These are phyloP conservation scores for Vaccinium darrowii DNA, from an alignment of 148 eudicot genomes.

Conservation along the genomic window DNA sequence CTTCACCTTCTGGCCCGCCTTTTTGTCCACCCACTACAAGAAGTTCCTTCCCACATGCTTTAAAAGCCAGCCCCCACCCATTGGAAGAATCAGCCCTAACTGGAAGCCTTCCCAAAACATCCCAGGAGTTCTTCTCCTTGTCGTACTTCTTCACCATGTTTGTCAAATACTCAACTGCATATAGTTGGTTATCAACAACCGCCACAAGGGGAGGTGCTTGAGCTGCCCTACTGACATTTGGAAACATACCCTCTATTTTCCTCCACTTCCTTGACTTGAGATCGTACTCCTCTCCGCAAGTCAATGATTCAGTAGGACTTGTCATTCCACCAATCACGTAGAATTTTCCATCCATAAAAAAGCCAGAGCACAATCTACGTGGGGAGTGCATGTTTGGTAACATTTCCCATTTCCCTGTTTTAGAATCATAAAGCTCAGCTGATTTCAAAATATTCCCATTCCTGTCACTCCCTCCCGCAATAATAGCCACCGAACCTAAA, in stretches of 20 bases:
- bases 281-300: slow-evolving; percentile 41
- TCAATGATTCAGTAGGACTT: slow-evolving; percentile 31
- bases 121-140: slow-evolving; percentile 38
- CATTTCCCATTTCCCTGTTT: slow-evolving; percentile 37
- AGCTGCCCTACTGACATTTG: slow-evolving; percentile 38
- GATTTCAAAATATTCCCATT: slow-evolving; percentile 41
- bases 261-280: slow-evolving; percentile 31
- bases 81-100: slow-evolving; percentile 41
- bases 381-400: slow-evolving; percentile 40
- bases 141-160: slow-evolving; percentile 36
- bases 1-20: slow-evolving; percentile 39
- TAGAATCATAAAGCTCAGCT: slow-evolving; percentile 38
- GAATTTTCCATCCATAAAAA: slow-evolving; percentile 40
- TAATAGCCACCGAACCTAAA: slow-evolving; percentile 39
- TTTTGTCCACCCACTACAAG: slow-evolving; percentile 42
- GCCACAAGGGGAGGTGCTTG: slow-evolving; percentile 50
- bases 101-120: slow-evolving; percentile 40
- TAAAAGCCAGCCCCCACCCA: slow-evolving; percentile 50
- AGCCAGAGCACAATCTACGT: slow-evolving; percentile 39
- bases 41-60: slow-evolving; percentile 36
- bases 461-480: slow-evolving; percentile 43
- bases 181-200: slow-evolving; percentile 40
- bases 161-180: slow-evolving; percentile 38
- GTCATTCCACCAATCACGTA: slow-evolving; percentile 45
- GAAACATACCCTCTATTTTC: slow-evolving; percentile 42